Percentiles rank a stretch among this genome's conserved stretches.
phyloP scores from a whole-genome alignment of 2,329 filamentous ascomycete species.

The Westerdykella aurantiaca region DNA sequence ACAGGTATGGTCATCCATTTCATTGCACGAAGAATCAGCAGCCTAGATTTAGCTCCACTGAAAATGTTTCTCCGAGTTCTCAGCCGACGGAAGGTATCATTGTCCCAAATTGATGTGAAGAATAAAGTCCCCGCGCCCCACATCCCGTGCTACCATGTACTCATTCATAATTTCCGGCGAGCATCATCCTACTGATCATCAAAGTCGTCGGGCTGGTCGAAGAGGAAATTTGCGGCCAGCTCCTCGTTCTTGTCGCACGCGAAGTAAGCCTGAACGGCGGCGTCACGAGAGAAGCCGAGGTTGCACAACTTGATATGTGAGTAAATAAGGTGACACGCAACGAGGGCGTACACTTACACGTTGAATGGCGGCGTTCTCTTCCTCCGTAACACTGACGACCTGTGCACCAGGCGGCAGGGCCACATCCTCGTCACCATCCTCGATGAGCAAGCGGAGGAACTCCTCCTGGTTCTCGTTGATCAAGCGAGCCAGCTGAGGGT shows the following conservation, averaged over 20 bases:
- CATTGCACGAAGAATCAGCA: too few relatives aligned
- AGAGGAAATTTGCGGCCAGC: conserved; percentile 94
- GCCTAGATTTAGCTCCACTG: too few relatives aligned
- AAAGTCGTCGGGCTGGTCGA: conserved; percentile 90
- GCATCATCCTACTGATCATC: conserved; percentile 42
- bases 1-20: too few relatives aligned
- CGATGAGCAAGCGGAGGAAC: conserved; percentile 83
- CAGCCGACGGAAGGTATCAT: too few relatives aligned
- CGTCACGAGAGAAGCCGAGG: conserved; percentile 86
- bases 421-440: conserved; percentile 79
- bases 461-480: conserved; percentile 90
- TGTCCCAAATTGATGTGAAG: too few relatives aligned
- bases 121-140: too few relatives aligned
- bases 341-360: conserved; percentile 54
- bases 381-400: conserved; percentile 85
- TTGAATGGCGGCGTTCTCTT: conserved; percentile 96
- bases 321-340: conserved; percentile 2
- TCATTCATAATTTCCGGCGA: too few relatives aligned
- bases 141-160: too few relatives aligned
- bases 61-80: too few relatives aligned
- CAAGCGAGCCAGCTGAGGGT: conserved; percentile 87
- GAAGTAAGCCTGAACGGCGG: conserved; percentile 97
- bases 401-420: conserved; percentile 83
- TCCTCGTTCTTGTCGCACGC: conserved; percentile 99
- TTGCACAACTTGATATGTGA: conserved; percentile 64